These are phyloP conservation scores for Peronospora farinosa DNA, from an alignment of 352 stramenopile species.

Conservation along the genomic window DNA sequence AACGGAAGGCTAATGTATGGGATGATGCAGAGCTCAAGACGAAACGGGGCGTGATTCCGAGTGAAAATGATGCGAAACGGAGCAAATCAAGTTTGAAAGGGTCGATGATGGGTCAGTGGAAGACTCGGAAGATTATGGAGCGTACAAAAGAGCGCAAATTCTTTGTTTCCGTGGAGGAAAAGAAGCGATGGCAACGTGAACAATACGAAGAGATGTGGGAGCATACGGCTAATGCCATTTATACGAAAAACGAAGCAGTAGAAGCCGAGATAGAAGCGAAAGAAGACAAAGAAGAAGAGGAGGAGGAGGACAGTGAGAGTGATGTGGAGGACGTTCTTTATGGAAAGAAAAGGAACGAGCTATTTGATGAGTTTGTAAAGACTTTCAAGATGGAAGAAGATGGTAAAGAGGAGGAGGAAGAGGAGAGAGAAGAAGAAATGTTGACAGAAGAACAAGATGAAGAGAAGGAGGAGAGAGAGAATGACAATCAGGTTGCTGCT, in stretches of 20 bases:
- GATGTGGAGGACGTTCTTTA: conserved; percentile 13
- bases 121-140: conserved; percentile 48
- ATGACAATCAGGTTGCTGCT: conserved; percentile 15
- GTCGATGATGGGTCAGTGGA: conserved; percentile 79
- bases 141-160: conserved; percentile 43
- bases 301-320: conserved; percentile 11
- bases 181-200: conserved; percentile 45
- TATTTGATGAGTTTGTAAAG: conserved; percentile 76
- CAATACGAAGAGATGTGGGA: conserved; percentile 31
- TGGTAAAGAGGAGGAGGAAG: conserved; percentile 36
- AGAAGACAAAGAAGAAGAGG: conserved; percentile 1
- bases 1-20: conserved; percentile 51
- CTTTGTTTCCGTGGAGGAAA: conserved; percentile 34
- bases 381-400: conserved; percentile 39
- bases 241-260: conserved; percentile 23
- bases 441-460: conserved; percentile 33
- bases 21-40: conserved; percentile 32
- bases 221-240: conserved; percentile 36
- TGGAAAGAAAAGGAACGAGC: conserved; percentile 16
- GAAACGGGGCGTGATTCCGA: conserved; percentile 8
- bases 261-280: conserved; percentile 8
- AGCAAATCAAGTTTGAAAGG: conserved; percentile 12
- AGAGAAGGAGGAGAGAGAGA: conserved; percentile 25
- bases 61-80: conserved; percentile 17
- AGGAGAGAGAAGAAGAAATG: conserved; percentile 39